Evolutionary conservation across 345 rosid species (phyloP), one percentile per base, ranked within the genome.

Genomic region (Gossypium sturtianum): DNA sequence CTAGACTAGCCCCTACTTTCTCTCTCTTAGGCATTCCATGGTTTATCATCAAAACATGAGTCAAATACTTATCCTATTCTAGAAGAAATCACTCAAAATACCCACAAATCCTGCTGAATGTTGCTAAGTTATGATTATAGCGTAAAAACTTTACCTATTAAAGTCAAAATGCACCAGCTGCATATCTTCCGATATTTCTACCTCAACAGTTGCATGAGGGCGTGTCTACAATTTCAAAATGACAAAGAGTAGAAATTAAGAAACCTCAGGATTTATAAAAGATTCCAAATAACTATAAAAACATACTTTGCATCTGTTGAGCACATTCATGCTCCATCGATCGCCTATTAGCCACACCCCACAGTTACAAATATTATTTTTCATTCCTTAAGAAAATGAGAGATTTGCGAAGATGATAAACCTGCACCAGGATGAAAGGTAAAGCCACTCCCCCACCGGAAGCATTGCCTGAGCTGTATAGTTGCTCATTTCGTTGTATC

Each of bases 121-220:
- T 25, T 19, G 76, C 56, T 22, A 62, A 38, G 56, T 12, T 38
- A 47, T 48, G 27, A 16, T 22, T 47, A 67, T 13, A 13, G 41
- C 34, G 23, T 7, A 48, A 67, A 74, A 9, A 38, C n/a, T 67
- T 66, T 84, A 96, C 99, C 95, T 96, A 83, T 90, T 93, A 80
- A 96, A 96, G 84, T 96, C 99, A 17, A 96, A 96, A 81, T 96
- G 99, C 63, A 96, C 98, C 23, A 96, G 90, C 88, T 96, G 99
- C 99, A 96, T 96, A 78, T 96, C 99, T 89, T 96, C 99, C 45
- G 99, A 96, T 86, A 96, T 93, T 84, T 96, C 99, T 73, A 96
- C 98, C 83, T 96, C 99, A 71, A 96, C 99, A 27, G 97, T 96
- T 49, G 99, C 99, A 78, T 96, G 98, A 74, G 99, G 99, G 22